Conservation (phyloP, 345 rosid species). For the Isatis tinctoria region DNA sequence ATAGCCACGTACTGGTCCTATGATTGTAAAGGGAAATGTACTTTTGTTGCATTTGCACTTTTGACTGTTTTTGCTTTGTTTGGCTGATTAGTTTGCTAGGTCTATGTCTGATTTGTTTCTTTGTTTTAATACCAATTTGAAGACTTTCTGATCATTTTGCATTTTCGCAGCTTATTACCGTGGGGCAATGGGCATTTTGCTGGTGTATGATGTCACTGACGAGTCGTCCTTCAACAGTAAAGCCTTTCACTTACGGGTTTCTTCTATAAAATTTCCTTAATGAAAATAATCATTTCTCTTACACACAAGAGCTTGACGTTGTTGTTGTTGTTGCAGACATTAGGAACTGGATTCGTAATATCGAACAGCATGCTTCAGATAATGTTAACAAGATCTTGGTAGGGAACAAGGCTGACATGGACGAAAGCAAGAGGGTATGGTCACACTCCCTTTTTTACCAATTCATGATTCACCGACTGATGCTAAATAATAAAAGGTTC, state of each 20-base stretch:
- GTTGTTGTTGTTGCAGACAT: conserved; percentile 53
- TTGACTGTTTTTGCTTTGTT: not conserved
- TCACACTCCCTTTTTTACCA: not conserved
- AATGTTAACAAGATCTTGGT: conserved; percentile 97
- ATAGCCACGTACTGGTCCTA: not conserved
- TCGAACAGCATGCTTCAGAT: conserved; percentile 98
- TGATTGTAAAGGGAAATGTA: conserved; percentile 1
- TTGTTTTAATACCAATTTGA: not conserved
- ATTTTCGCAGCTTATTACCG: conserved; percentile 69
- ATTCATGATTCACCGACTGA: not conserved
- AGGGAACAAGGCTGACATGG: conserved; percentile 99
- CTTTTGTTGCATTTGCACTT: not conserved
- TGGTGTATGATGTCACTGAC: conserved; percentile 86
- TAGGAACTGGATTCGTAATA: conserved; percentile 99
- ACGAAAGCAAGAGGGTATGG: conserved; percentile 93
- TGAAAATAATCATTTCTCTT: not conserved
- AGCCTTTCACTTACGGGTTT: not conserved
- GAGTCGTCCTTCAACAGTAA: conserved; percentile 89
- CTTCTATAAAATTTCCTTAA: not conserved
- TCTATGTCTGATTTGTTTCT: not conserved
- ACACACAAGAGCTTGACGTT: not conserved
- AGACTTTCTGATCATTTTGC: not conserved
- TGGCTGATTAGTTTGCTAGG: not conserved
- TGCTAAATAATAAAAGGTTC: not conserved
- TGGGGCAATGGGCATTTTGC: conserved; percentile 93